phyloP scores from a whole-genome alignment of 75 land plant genomes.

The Pseudotsuga menziesii region DNA sequence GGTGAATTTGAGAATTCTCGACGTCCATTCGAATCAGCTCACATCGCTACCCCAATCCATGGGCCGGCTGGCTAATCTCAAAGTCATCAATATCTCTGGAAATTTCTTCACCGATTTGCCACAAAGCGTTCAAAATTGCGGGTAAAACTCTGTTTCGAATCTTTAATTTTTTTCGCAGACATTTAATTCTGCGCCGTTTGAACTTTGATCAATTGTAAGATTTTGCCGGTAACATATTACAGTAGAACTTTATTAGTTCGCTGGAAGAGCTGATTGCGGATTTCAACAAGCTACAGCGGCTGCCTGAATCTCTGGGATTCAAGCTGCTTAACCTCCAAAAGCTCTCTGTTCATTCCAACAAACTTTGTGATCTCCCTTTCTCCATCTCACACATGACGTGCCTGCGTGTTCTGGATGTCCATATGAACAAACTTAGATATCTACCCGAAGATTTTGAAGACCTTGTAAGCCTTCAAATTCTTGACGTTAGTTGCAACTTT shows the following conservation, averaged over 20 bases:
- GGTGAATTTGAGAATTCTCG: conserved; percentile 47
- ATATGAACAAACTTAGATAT: conserved; percentile 67
- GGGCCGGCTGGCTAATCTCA: conserved; percentile 54
- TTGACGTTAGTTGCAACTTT: conserved; percentile 71
- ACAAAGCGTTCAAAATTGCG: conserved; percentile 67
- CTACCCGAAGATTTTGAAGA: conserved; percentile 72
- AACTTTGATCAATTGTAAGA: background rate
- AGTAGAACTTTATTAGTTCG: conserved; percentile 17
- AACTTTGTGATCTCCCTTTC: conserved; percentile 52
- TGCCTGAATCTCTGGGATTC: conserved; percentile 61
- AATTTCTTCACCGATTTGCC: conserved; percentile 59
- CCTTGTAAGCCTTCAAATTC: conserved; percentile 52
- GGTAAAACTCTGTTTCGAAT: conserved; percentile 13
- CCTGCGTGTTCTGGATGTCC: conserved; percentile 60
- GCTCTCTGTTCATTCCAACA: conserved; percentile 79
- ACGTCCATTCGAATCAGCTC: conserved; percentile 63
- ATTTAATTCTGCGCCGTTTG: background rate
- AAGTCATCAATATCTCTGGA: conserved; percentile 58
- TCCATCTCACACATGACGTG: conserved; percentile 56
- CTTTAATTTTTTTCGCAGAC: background rate
- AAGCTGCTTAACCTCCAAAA: conserved; percentile 46
- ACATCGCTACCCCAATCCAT: conserved; percentile 53
- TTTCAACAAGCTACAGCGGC: conserved; percentile 62
- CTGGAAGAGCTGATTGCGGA: conserved; percentile 62
- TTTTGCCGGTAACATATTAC: background rate